Evolutionary conservation across 345 rosid species (phyloP).

Genomic region (Camelina sativa): DNA sequence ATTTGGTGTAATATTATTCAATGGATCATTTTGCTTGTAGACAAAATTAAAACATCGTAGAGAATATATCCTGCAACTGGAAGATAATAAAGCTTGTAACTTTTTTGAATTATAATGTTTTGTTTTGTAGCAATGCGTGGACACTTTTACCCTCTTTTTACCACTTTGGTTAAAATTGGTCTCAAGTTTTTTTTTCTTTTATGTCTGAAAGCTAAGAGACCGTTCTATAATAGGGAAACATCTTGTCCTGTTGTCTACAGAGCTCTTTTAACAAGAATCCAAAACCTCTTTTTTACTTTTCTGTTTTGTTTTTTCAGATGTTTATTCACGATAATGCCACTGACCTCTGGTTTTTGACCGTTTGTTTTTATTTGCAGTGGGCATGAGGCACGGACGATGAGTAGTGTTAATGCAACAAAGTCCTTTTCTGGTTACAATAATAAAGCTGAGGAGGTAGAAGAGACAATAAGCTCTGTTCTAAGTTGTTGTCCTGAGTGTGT

Average conservation of each 20-base stretch:
- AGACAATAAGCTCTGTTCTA: constrained; percentile 45
- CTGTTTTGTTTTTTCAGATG: constrained; percentile 2
- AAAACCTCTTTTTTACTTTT: constrained; percentile 39
- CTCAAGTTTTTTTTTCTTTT: constrained; percentile 31
- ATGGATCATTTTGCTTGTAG: constrained; percentile 26
- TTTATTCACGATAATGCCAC: constrained; percentile 33
- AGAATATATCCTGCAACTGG: constrained; percentile 42
- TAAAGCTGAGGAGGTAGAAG: constrained; percentile 62
- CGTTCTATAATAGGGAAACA: constrained; percentile 44
- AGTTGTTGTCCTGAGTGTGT: constrained; percentile 74
- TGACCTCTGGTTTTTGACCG: constrained; percentile 14
- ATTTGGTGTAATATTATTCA: constrained; percentile 15
- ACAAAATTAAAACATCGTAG: constrained; percentile 37
- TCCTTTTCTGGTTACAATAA: constrained; percentile 39
- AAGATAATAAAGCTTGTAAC: constrained; percentile 36
- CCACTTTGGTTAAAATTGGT: constrained; percentile 38
- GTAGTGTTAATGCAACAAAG: constrained; percentile 52
- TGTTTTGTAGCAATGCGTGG: constrained; percentile 31
- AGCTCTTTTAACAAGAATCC: constrained; percentile 37
- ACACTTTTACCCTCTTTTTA: constrained; percentile 34
- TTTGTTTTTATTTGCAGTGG: constrained; percentile 51
- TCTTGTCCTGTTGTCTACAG: constrained; percentile 43
- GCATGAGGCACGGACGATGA: constrained; percentile 53
- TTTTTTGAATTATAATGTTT: constrained; percentile 13
- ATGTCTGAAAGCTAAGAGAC: constrained; percentile 42